A percentile compares a stretch with the other conserved stretches of the same genome.
These are phyloP conservation scores for Sonneratia caseolaris DNA, from an alignment of 345 rosid species.

Conservation along the genomic window DNA sequence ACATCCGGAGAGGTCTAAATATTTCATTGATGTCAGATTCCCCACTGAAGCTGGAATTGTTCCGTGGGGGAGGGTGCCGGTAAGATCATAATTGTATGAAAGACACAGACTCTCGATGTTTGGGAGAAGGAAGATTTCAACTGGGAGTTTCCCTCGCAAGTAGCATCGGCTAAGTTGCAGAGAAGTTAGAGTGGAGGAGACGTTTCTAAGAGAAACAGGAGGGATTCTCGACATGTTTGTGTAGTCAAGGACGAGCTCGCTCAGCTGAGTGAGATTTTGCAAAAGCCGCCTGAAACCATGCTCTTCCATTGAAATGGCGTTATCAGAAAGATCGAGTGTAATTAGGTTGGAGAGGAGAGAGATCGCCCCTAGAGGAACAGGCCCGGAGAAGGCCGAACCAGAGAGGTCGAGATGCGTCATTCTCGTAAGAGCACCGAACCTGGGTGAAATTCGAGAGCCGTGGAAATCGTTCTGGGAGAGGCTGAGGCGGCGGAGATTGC, in stretches of 20 bases:
- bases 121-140: background rate
- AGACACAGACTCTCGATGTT: background rate
- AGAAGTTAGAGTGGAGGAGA: background rate
- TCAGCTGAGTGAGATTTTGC: background rate
- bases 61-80: background rate
- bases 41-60: background rate
- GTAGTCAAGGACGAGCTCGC: background rate
- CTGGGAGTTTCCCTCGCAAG: background rate
- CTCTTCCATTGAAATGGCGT: background rate
- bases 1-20: background rate
- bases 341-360: background rate
- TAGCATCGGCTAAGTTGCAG: background rate
- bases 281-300: background rate
- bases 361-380: background rate
- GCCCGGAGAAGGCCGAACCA: background rate
- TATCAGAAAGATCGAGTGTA: background rate
- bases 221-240: background rate
- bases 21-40: background rate
- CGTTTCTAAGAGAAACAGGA: background rate
- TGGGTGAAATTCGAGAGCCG: background rate
- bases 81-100: background rate
- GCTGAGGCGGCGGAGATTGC: background rate
- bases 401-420: constrained; percentile 6
- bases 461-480: background rate
- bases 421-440: background rate